Base-by-base conservation (phyloP, 1,284 basidiomycete species). In the Irpex lacteus region DNA sequence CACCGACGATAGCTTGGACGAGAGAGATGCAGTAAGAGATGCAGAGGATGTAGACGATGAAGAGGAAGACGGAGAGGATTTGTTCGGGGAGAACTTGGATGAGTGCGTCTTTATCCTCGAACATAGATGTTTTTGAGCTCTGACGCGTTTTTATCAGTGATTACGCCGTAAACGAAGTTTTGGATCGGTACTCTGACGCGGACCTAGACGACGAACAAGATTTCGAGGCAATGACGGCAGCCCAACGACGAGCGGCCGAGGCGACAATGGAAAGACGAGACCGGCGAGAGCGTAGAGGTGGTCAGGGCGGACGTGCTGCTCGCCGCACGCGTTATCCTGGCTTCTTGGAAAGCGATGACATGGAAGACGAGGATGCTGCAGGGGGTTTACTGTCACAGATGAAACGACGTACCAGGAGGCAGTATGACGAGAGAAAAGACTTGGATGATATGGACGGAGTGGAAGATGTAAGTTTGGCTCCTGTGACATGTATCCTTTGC, bases 1-100 rank as follows among this genome's bases (percentile, higher is more conserved):
- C 70, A 93, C 93, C 11, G 94, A 94, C 56, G 94, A 95, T 52
- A 90, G 89, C 61, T 40, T 89, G 32, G 88, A 90, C 65, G 92
- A 94, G 65, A 84, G 89, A 21, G 90, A 95, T 64, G 88, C 84
- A 0, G 81, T 93, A n/a, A 80, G 72, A 63, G 90, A 91, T 70
- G 79, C 89, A 19, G 87, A 89, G 47, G 90, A 88, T 66, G 84
- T 83, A 8, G 82, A 85, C n/a, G 86, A 86, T 18, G 87, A 86
- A 4, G 94, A 90, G 6, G 94, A 87, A 19, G 94, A 96, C 26
- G 95, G 94, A 40, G 96, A 98, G 76, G 96, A 99, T 78, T 86
- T 99, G 32, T 98, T 97, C 77, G 94, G 86, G 54, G 90, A 97
- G 13, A 84, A 83, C 72, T 78, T 94, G 68, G 81, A 86, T 68